phyloP scores from a whole-genome alignment of 2,329 filamentous ascomycete genomes.

The Claviceps cyperi region DNA sequence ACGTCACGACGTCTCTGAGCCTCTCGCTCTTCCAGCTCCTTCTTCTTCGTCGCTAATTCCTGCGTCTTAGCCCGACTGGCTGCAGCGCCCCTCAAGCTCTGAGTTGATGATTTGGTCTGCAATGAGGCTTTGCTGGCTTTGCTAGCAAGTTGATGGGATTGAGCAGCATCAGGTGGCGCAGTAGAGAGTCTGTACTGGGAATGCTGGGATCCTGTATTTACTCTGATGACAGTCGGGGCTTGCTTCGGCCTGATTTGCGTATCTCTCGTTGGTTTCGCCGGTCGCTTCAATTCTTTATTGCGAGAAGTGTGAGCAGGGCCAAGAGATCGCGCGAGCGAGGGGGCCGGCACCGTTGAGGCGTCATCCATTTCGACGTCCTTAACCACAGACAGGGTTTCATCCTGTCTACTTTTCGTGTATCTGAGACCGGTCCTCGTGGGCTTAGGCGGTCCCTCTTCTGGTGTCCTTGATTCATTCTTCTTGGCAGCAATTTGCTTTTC shows the following conservation, averaged over 20 bases:
- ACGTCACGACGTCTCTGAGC: constrained; percentile 65
- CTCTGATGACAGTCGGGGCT: constrained; percentile 54
- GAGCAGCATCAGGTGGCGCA: constrained; percentile 34
- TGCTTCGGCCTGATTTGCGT: constrained; percentile 44
- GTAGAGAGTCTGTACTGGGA: constrained; percentile 44
- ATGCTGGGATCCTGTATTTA: constrained; percentile 51
- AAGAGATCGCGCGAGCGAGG: constrained; percentile 40
- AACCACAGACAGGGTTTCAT: constrained; percentile 16
- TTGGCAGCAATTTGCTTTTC: constrained; percentile 38
- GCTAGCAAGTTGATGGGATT: constrained; percentile 34
- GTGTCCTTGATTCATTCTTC: constrained; percentile 34
- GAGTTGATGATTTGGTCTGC: constrained; percentile 39
- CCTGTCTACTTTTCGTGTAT: constrained; percentile 27
- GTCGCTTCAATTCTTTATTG: constrained; percentile 41
- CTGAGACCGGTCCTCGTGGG: constrained; percentile 37
- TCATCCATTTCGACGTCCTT: constrained; percentile 43
- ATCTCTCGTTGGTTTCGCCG: constrained; percentile 49
- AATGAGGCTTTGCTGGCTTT: constrained; percentile 56
- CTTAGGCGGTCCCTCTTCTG: constrained; percentile 28
- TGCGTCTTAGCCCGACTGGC: constrained; percentile 55
- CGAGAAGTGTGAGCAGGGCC: constrained; percentile 32
- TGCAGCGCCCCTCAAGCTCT: constrained; percentile 46
- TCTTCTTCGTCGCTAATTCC: constrained; percentile 64
- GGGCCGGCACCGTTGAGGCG: constrained; percentile 42
- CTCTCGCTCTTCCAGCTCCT: constrained; percentile 72